Conservation (phyloP, 1,284 basidiomycete genomes). For the Xerocomus nothofagi region DNA sequence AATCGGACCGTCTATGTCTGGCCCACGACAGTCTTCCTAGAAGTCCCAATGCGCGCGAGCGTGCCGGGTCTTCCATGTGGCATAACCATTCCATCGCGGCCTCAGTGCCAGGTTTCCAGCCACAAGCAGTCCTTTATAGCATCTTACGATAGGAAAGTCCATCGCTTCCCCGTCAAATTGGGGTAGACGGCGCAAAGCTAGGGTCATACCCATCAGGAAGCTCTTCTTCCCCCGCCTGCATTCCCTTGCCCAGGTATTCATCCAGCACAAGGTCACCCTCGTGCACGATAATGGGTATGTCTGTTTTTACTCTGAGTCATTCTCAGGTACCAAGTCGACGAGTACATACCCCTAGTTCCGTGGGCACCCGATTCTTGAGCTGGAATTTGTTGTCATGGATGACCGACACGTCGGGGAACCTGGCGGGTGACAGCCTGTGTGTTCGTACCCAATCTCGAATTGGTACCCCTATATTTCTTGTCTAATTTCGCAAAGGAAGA, state of each 20-base stretch:
- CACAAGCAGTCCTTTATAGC: constrained; percentile 87
- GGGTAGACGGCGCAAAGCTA: constrained; percentile 42
- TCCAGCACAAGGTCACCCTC: constrained; percentile 68
- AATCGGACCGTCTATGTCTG: constrained; percentile 90
- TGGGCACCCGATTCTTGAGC: constrained; percentile 95
- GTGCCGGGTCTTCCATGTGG: constrained; percentile 92
- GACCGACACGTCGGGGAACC: constrained; percentile 88
- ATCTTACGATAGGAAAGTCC: constrained; percentile 85
- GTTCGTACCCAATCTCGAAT: constrained; percentile 47
- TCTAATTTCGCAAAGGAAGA: constrained; percentile 51
- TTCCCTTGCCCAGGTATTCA: constrained; percentile 69
- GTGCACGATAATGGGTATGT: constrained; percentile 84
- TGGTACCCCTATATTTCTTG: constrained; percentile 72
- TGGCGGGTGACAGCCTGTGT: constrained; percentile 67
- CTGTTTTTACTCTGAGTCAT: constrained; percentile 30
- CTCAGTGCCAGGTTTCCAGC: constrained; percentile 82
- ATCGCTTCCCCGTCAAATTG: constrained; percentile 76
- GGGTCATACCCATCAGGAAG: constrained; percentile 55
- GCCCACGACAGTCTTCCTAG: neutral
- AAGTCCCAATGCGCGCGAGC: constrained; percentile 6
- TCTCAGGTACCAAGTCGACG: neutral
- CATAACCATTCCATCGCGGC: constrained; percentile 94
- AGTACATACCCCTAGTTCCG: constrained; percentile 79
- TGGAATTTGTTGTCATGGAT: constrained; percentile 95
- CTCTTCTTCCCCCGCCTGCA: constrained; percentile 73